Base-by-base conservation (phyloP, 306 rosid genomes). In the Lathyrus tuberosus region DNA sequence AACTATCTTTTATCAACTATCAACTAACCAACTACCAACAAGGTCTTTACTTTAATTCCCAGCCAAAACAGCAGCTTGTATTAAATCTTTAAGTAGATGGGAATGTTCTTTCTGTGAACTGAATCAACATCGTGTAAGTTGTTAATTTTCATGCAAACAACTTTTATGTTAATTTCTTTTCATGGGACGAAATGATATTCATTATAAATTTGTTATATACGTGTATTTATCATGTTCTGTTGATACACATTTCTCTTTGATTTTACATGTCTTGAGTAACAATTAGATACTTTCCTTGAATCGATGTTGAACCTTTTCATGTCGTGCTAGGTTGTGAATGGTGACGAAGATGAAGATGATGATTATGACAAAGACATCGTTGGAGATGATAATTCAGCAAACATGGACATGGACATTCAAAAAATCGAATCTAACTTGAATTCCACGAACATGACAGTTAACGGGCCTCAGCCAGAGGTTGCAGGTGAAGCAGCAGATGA, bases 261-360 rank as follows among this genome's bases (percentile, higher is more conserved):
- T 62, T 26, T n/a, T 6, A 15, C 28, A 3, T 65, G 13, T 35
- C 38, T 14, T 33, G 58, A 22, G 43, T 43, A 30, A 61, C 76
- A 61, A 37, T 66, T 46, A 4, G 61, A 58, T 58, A 22, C 30
- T 73, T 37, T 16, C 48, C 64, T 46, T 68, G 69, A 69, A 57
- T 70, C 30, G 24, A 40, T 24, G 49, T 42, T 41, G 24, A 7
- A 11, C 5, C 33, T 30, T 30, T 20, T 20, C 22, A 20, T 20
- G 22, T 20, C 1, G 22, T 20, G 22, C 1, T 20, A 20, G 1
- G 22, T 20, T 20, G 22, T 20, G 22, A 20, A 20, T 20, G 22
- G 22, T 20, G 22, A 20, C 22, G 22, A 20, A 20, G 22, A 20
- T 1, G 22, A 20, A 20, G 22, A 20, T 20, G 22, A 20, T 0